These are phyloP conservation scores for Dactylella cylindrospora DNA, from an alignment of 2,329 filamentous ascomycete species.

Conservation along the genomic window DNA sequence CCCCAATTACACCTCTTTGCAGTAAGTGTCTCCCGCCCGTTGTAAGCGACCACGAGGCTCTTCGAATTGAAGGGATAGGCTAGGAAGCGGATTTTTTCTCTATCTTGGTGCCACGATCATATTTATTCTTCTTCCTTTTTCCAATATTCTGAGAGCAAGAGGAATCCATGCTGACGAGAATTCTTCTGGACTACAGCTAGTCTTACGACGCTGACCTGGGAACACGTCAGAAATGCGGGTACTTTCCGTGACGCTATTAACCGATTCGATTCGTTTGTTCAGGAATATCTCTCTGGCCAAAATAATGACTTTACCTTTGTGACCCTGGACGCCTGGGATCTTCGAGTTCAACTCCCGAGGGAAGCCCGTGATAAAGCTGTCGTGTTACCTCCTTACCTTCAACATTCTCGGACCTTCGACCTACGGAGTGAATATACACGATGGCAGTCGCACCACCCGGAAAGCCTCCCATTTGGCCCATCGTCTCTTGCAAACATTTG, in stretches of 20 bases:
- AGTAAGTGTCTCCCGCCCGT: conserved; percentile 67
- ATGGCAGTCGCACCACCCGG: conserved; percentile 97
- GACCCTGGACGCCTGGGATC: conserved; percentile 96
- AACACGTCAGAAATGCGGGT: conserved; percentile 95
- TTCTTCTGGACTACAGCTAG: conserved; percentile 65
- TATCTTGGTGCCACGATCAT: conserved; percentile 23
- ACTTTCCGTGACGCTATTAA: conserved; percentile 96
- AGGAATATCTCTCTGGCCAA: conserved; percentile 84
- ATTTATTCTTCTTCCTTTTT: neutral
- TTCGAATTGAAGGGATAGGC: no score
- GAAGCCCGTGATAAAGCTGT: conserved; percentile 98
- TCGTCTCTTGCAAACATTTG: conserved; percentile 97
- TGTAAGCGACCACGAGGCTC: conserved; percentile 20
- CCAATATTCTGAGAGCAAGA: neutral
- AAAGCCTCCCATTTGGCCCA: conserved; percentile 93
- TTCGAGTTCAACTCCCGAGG: conserved; percentile 93
- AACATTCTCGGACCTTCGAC: conserved; percentile 97
- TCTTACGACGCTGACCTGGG: conserved; percentile 96
- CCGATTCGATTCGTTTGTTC: conserved; percentile 89
- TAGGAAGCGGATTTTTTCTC: no score
- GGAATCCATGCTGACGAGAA: conserved; percentile 24
- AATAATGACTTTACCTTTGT: conserved; percentile 98
- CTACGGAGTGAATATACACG: conserved; percentile 95
- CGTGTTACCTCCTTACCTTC: conserved; percentile 90
- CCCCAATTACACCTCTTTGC: conserved; percentile 95